Base-by-base conservation (phyloP, 106 monocot genomes). In the Allium fistulosum region DNA sequence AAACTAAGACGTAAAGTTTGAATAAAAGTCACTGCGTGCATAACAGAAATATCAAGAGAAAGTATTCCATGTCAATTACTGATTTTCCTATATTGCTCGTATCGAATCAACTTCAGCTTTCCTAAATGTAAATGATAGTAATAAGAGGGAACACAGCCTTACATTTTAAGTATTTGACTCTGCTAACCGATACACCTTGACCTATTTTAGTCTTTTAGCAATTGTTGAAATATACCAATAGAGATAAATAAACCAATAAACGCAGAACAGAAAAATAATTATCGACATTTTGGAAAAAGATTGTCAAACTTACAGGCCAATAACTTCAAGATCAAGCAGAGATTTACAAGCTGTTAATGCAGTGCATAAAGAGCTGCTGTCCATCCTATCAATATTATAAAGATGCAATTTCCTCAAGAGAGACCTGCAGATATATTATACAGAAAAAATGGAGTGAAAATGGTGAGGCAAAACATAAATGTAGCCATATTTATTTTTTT, bases 341-440 rank as follows among this genome's bases (percentile, higher is more conserved):
- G 74, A 79, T 6, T 58, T 68, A 46, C 93, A 89, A 7, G 79
- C 72, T 59, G 74, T 75, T 67, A 94, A 75, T 65, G 86, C 90
- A 66, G 57, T 57, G 58, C 74, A 77, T 17, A 88, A 78, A 26
- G 81, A 66, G 63, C 62, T 53, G 62, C 58, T 77, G 26, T 90
- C 79, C 83, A 94, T 81, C 53, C 78, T 86, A 48, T 85, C 80
- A 45, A 89, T 83, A 71, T 89, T 81, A 71, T 86, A 75, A 4
- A 94, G 76, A 66, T 89, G 77, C 64, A 94, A 82, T 57, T 73
- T 84, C 81, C 70, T 85, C 63, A 89, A 69, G 16, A 90, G 77
- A 65, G 79, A 73, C 83, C 86, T 94, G 63, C 45, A 63, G 75
- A 68, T 16, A 79, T 51, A 71, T 56, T 73, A 60, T 9, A 10